Percentiles rank a stretch among this genome's conserved stretches.
phyloP scores from a whole-genome alignment of 257 asterid genomes.

The Solanum pimpinellifolium region DNA sequence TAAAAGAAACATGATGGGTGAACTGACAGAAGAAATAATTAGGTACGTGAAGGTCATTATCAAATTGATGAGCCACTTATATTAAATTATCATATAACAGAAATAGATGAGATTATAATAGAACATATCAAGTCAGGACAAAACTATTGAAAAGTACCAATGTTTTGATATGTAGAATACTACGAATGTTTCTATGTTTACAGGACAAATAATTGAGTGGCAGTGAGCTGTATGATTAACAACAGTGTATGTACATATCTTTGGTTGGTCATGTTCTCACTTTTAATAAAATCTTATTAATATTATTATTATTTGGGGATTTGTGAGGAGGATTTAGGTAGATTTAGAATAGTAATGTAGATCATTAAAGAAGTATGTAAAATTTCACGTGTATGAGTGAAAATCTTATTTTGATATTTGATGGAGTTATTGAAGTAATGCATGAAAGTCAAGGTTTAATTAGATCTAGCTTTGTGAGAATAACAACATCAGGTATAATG shows the following conservation, averaged over 20 bases:
- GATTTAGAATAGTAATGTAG: neutral
- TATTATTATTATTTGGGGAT: neutral
- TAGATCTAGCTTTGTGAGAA: neutral
- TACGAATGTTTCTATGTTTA: neutral
- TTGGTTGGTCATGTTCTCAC: neutral
- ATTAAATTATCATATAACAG: neutral
- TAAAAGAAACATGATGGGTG: neutral
- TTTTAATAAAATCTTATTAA: neutral
- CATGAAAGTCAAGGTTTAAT: neutral
- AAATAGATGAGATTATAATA: neutral
- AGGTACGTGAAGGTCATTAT: constrained; percentile 5
- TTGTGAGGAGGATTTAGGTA: neutral
- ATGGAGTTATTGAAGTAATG: neutral
- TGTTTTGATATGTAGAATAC: neutral
- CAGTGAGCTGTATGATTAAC: neutral
- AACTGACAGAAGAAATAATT: neutral
- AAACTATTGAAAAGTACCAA: neutral
- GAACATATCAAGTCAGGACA: neutral
- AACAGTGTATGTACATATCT: neutral
- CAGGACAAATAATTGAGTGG: neutral
- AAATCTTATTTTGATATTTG: too few species aligned
- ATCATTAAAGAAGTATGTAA: neutral
- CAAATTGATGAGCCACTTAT: neutral
- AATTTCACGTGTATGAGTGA: neutral
- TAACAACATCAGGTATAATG: neutral